Conservation (phyloP, 371 early-diverging fungal genomes). For the Conidiobolus incongruus region DNA sequence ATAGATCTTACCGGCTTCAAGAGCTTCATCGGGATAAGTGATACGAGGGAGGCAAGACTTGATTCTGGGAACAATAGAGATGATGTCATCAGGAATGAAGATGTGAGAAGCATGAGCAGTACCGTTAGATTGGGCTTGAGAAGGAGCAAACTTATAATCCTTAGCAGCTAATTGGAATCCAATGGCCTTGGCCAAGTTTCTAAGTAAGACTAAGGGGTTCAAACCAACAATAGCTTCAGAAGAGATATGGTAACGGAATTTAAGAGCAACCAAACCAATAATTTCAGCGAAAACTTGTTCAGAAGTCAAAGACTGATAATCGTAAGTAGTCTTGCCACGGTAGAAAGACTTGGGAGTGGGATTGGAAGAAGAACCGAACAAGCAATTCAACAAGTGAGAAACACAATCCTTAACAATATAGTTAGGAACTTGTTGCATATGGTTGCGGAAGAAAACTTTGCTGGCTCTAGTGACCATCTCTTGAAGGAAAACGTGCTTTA, state of each 20-base stretch:
- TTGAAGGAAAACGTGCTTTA: conserved; percentile 27
- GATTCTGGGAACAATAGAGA: conserved; percentile 57
- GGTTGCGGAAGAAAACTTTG: conserved; percentile 58
- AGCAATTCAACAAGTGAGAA: conserved; percentile 62
- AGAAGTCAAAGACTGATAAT: conserved; percentile 30
- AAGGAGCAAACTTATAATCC: conserved; percentile 32
- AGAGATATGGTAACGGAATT: conserved; percentile 50
- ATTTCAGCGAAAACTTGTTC: conserved; percentile 23
- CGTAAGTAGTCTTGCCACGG: conserved; percentile 11
- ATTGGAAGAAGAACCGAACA: conserved; percentile 35
- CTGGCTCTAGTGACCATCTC: conserved; percentile 73
- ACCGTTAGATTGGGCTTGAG: conserved; percentile 9
- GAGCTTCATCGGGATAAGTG: conserved; percentile 63
- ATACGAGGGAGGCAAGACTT: conserved; percentile 33
- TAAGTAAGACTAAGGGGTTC: conserved; percentile 12
- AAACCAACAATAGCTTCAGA: conserved; percentile 16
- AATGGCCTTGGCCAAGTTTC: conserved; percentile 57
- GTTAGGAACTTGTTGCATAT: conserved; percentile 26
- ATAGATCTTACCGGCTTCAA: conserved; percentile 64
- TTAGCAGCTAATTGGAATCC: conserved; percentile 64
- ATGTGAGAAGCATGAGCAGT: conserved; percentile 10
- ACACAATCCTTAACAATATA: conserved; percentile 34
- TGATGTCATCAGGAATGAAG: conserved; percentile 49
- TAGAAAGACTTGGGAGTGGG: conserved; percentile 18
- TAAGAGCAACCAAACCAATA: conserved; percentile 27